Evolutionary conservation across 2,329 filamentous ascomycete genomes (phyloP).

Genomic region (Lachnum nothofagi): DNA sequence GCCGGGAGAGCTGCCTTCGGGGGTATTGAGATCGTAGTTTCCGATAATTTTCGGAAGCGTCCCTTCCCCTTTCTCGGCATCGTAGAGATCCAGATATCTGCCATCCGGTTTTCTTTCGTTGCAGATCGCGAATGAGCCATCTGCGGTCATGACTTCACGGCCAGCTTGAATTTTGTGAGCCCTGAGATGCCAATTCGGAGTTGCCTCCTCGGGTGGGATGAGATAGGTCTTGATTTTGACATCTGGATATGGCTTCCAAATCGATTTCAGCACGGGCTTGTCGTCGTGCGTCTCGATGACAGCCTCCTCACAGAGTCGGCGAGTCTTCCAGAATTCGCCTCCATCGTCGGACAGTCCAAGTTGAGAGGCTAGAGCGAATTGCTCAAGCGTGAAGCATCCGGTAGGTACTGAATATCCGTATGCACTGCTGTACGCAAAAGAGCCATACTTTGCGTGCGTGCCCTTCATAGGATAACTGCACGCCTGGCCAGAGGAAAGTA

Average conservation of each 20-base stretch:
- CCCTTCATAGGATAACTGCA: slow-evolving; percentile 79
- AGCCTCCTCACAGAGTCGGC: slow-evolving; percentile 62
- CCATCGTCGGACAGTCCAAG: slow-evolving; percentile 72
- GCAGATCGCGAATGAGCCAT: slow-evolving; percentile 68
- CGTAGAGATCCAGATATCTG: slow-evolving; percentile 47
- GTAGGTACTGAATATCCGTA: slow-evolving; percentile 76
- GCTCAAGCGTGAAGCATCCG: slow-evolving; percentile 69
- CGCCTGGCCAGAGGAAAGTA: slow-evolving; percentile 72
- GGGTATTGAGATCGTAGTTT: slow-evolving; percentile 54
- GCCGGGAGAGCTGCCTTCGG: slow-evolving; percentile 49
- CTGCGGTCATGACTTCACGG: slow-evolving; percentile 63
- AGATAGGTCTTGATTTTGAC: slow-evolving; percentile 62
- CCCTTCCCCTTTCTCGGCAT: slow-evolving; percentile 43
- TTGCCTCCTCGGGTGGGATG: slow-evolving; percentile 52
- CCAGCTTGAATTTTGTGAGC: slow-evolving; percentile 57
- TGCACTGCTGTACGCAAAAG: slow-evolving; percentile 70
- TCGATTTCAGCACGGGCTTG: slow-evolving; percentile 58
- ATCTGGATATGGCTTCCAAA: slow-evolving; percentile 67
- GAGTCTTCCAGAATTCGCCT: slow-evolving; percentile 73
- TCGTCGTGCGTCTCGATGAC: slow-evolving; percentile 53
- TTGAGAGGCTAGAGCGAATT: slow-evolving; percentile 70
- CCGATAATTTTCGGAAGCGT: slow-evolving; percentile 53
- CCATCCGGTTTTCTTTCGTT: slow-evolving; percentile 47
- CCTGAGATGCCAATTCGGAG: slow-evolving; percentile 66
- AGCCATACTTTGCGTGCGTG: slow-evolving; percentile 75